phyloP scores from a whole-genome alignment of 1,139 yeast species.

The Pichia sp. region DNA sequence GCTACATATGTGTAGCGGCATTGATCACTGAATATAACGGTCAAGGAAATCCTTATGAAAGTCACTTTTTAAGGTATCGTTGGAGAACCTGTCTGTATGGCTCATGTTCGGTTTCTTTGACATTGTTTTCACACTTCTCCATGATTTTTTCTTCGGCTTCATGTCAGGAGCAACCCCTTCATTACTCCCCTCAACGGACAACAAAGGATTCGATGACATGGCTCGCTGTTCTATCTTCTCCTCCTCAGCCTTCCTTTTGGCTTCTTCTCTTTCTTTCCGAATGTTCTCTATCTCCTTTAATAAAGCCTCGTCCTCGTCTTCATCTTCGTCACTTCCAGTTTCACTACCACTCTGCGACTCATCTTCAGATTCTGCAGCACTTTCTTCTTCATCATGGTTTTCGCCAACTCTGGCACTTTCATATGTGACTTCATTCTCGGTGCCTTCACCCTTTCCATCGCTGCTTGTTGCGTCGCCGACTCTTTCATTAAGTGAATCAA shows the following conservation, averaged over 20 bases:
- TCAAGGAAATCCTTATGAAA: constrained; percentile 68
- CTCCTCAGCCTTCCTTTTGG: constrained; percentile 28
- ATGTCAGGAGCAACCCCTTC: constrained; percentile 19
- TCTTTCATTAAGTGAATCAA: too few relatives aligned
- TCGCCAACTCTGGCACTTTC: too few relatives aligned
- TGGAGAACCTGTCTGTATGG: constrained; percentile 42
- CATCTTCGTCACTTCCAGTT: constrained; percentile 17
- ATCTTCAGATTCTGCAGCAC: neutral
- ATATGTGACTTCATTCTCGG: neutral
- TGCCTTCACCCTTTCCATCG: neutral
- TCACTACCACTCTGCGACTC: constrained; percentile 20
- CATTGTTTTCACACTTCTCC: constrained; percentile 39
- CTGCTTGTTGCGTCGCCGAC: neutral
- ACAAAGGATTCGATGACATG: constrained; percentile 42
- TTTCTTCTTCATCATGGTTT: constrained; percentile 7
- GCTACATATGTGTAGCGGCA: neutral
- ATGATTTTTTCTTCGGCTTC: constrained; percentile 23
- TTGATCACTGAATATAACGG: constrained; percentile 49
- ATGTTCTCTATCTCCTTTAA: constrained; percentile 42
- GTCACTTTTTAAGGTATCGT: constrained; percentile 64
- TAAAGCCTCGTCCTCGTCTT: constrained; percentile 34
- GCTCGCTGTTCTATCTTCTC: constrained; percentile 28
- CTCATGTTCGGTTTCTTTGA: neutral
- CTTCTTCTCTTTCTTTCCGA: constrained; percentile 27
- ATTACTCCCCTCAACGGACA: constrained; percentile 23